Evolutionary conservation across 805 yeast species (phyloP), one percentile per base, ranked within the genome.

Genomic region (Spathaspora passalidarum): DNA sequence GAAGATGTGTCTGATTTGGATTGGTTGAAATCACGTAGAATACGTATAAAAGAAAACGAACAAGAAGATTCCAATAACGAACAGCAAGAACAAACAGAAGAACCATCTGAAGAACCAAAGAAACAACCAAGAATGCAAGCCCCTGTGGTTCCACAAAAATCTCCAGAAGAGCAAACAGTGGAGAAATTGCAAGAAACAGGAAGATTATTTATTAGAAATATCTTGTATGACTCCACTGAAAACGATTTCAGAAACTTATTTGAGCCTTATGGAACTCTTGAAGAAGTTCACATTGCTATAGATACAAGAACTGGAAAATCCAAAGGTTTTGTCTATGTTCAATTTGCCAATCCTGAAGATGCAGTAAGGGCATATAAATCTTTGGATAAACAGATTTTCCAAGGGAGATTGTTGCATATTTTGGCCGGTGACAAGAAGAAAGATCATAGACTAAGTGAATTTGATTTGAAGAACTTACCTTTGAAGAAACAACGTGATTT

Each of bases 381-480:
- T 11, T 71, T 91, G 42, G 99, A 94, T 64, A 90, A 88, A 57
- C 86, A 86, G 58, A 85, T 88, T 61, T 92, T 88, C 72, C 98
- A 94, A 68, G 99, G 99, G 43, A 81, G 99, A 56, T 74, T 94
- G 43, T 66, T 94, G 42, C 99, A 94, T 65, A 85, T 94, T 49
- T 68, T 94, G 44, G 91, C 97, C 13, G 97, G 86, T 2, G 84
- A 88, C 42, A 80, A 78, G 41, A 89, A 89, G 65, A 87, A 90
- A 51, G 84, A 82, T 42, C 96, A 89, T 60, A 76, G 81, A 46
- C 68, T 94, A 38, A 97, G 90, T 62, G 99, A 94, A 61, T 89
- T 88, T 65, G 98, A 90, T 51, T 65, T 94, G 49, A 85, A 88
- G 55, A 90, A 92, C 62, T 71, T 94, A 66, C 98, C 99, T 4